Evolutionary conservation across 2,329 filamentous ascomycete species (phyloP).

Genomic region (Microcyclosporella mali): DNA sequence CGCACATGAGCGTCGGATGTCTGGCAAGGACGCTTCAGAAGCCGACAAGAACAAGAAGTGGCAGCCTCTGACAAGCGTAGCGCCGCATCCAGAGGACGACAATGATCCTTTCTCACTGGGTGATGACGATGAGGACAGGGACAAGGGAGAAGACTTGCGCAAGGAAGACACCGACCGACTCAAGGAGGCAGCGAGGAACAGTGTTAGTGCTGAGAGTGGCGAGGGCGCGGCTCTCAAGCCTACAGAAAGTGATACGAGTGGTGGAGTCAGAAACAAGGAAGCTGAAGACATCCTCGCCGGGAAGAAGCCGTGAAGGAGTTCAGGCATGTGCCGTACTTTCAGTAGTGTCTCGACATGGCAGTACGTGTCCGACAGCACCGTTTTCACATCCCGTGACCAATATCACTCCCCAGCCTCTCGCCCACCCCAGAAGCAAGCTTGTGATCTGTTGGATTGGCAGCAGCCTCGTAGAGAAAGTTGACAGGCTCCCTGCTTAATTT

Average conservation of each 20-base stretch:
- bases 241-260: conserved; percentile 36
- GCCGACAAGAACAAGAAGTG: conserved; percentile 80
- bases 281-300: conserved; percentile 40
- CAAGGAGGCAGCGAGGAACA: conserved; percentile 43
- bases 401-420: conserved; percentile 27
- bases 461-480: conserved; percentile 87
- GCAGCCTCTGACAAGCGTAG: conserved; percentile 84
- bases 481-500: conserved; percentile 73
- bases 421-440: conserved; percentile 41
- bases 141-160: conserved; percentile 58
- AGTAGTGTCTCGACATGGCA: too few relatives aligned
- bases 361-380: background rate
- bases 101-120: conserved; percentile 96
- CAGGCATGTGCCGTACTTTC: too few relatives aligned
- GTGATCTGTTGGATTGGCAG: conserved; percentile 86
- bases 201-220: conserved; percentile 52
- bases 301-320: conserved; percentile 14
- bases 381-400: conserved; percentile 21
- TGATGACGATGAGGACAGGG: conserved; percentile 65
- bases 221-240: conserved; percentile 17
- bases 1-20: conserved; percentile 54
- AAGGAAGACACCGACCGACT: conserved; percentile 47
- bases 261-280: conserved; percentile 41
- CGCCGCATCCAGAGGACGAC: conserved; percentile 77
- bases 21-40: conserved; percentile 13